These are phyloP conservation scores for Cladorrhinum sp. DNA, from an alignment of 2,329 filamentous ascomycete species.

Conservation along the genomic window DNA sequence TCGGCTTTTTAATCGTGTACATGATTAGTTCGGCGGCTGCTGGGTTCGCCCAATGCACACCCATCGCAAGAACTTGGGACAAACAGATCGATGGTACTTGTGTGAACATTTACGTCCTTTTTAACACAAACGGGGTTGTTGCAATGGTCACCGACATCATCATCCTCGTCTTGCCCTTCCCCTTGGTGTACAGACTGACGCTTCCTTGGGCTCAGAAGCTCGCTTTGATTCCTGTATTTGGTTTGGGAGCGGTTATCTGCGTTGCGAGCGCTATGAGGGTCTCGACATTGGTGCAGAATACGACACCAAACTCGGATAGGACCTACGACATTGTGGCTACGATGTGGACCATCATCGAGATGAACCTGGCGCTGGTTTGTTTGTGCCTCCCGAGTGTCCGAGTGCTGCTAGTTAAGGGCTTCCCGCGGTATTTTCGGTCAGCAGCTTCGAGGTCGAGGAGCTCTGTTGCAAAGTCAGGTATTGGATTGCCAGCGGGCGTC, in stretches of 20 bases:
- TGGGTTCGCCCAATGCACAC: constrained; percentile 14
- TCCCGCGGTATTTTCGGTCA: constrained; percentile 6
- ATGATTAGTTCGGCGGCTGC: constrained; percentile 7
- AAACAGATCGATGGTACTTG: constrained; percentile 2
- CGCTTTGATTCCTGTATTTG: constrained; percentile 15
- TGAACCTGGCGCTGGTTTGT: constrained; percentile 15
- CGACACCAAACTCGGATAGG: constrained; percentile 7
- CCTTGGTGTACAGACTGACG: constrained; percentile 11
- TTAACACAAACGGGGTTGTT: constrained; percentile 16
- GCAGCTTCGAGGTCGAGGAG: constrained; percentile 5
- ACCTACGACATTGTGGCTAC: constrained; percentile 13
- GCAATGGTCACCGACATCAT: constrained; percentile 13
- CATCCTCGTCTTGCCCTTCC: constrained; percentile 14
- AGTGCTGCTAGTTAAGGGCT: constrained; percentile 11
- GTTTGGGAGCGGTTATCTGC: constrained; percentile 13
- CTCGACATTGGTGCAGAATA: constrained; percentile 3
- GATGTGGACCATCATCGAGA: constrained; percentile 19
- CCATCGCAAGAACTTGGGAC: constrained; percentile 13
- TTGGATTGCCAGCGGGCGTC: neutral
- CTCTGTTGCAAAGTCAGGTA: neutral
- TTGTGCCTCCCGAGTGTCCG: constrained; percentile 14
- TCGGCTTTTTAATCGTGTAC: constrained; percentile 21
- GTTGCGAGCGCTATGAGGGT: constrained; percentile 13
- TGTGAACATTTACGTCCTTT: constrained; percentile 12
- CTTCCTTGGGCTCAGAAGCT: constrained; percentile 14